Percentiles rank a stretch among this genome's conserved stretches.
These are phyloP conservation scores for Rhinocladiella similis DNA, from an alignment of 2,329 filamentous ascomycete genomes.

Conservation along the genomic window DNA sequence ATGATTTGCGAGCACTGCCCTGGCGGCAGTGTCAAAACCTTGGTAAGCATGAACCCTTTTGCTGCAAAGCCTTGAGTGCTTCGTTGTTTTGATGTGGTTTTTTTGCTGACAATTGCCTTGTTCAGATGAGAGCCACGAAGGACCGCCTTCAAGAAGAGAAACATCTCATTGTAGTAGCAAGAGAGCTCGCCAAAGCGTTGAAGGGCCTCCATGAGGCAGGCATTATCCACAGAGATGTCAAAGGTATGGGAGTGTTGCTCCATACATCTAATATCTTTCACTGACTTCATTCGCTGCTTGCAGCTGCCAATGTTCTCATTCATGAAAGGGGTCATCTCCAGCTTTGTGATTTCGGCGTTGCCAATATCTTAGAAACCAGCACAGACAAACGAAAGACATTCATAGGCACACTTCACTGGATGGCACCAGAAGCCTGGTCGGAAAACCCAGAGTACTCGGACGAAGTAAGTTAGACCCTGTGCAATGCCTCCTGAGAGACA, in stretches of 20 bases:
- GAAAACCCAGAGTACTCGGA: constrained; percentile 48
- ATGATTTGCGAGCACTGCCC: constrained; percentile 67
- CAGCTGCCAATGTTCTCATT: constrained; percentile 63
- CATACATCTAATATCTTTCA: background rate
- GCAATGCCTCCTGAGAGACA: too few relatives aligned
- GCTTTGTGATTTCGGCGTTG: constrained; percentile 67
- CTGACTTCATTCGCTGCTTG: constrained; percentile 1
- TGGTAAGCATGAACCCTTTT: constrained; percentile 48
- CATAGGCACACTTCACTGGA: constrained; percentile 67
- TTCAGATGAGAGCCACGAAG: constrained; percentile 49
- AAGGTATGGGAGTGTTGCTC: constrained; percentile 44
- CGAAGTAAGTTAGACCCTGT: constrained; percentile 38
- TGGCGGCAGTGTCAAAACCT: constrained; percentile 64
- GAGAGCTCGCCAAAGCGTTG: constrained; percentile 62
- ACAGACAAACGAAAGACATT: constrained; percentile 64
- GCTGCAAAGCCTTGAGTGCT: background rate
- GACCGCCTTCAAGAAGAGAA: constrained; percentile 55
- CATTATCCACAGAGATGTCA: constrained; percentile 66
- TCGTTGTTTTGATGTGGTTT: background rate
- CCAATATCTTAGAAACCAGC: constrained; percentile 61
- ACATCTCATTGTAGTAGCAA: constrained; percentile 64
- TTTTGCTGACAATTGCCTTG: background rate
- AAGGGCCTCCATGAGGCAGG: constrained; percentile 65
- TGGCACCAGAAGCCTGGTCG: constrained; percentile 61
- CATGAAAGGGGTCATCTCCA: constrained; percentile 63